Evolutionary conservation across 441 rosid genomes (phyloP).

Genomic region (Erysimum pusillum): DNA sequence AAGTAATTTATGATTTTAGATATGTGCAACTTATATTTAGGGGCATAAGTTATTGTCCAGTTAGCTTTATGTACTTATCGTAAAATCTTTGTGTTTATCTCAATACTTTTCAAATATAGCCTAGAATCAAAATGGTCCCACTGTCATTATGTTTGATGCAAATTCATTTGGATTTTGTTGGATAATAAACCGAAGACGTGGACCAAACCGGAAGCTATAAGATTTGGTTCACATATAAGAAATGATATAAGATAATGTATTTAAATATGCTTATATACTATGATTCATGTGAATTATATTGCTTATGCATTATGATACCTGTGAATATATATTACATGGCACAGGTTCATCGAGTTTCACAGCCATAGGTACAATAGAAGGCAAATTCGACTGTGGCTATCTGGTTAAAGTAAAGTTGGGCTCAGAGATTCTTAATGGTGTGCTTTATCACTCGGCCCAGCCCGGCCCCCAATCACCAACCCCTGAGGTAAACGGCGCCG

Average conservation of each 20-base stretch:
- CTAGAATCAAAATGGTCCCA: conserved; percentile 44
- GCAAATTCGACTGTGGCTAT: conserved; percentile 95
- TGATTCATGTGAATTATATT: background rate
- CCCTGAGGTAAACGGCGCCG: conserved; percentile 34
- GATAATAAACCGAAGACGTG: conserved; percentile 24
- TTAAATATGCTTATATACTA: background rate
- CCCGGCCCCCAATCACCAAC: conserved; percentile 31
- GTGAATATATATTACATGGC: conserved; percentile 40
- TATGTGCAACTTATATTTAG: conserved; percentile 23
- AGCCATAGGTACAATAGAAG: conserved; percentile 80
- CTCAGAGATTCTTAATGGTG: conserved; percentile 80
- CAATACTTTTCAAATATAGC: conserved; percentile 39
- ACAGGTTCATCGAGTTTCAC: conserved; percentile 62
- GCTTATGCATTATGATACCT: conserved; percentile 17
- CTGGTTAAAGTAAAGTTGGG: conserved; percentile 83
- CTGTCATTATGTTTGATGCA: conserved; percentile 44
- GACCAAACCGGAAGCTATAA: conserved; percentile 24
- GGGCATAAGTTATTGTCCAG: conserved; percentile 25
- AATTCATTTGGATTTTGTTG: conserved; percentile 42
- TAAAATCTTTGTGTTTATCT: conserved; percentile 39
- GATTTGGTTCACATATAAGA: conserved; percentile 31
- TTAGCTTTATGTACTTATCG: conserved; percentile 43
- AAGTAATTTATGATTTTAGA: background rate
- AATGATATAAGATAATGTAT: conserved; percentile 36
- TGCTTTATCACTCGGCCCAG: conserved; percentile 78